A percentile compares a stretch with the other conserved stretches of the same genome.
Conservation (phyloP, 495 filamentous ascomycete genomes). For the Neurospora sp. region DNA sequence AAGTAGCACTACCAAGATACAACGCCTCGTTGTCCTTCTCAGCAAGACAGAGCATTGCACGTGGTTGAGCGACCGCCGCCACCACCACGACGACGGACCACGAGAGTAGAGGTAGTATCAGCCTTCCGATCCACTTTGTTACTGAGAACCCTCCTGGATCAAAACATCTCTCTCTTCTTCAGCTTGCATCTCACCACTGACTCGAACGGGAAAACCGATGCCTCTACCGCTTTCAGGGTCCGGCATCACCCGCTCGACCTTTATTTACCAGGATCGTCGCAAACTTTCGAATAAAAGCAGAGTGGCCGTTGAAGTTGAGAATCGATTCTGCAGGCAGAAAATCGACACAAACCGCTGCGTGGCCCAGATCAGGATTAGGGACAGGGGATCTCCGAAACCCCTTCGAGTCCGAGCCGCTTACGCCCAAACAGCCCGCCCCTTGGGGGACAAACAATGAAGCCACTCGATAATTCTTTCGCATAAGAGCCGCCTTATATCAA, state of each 20-base stretch:
- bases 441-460: background rate
- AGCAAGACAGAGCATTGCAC: background rate
- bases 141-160: background rate
- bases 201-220: background rate
- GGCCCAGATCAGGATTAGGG: background rate
- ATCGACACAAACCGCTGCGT: background rate
- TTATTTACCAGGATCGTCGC: background rate
- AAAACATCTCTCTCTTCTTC: background rate
- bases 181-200: background rate
- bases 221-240: background rate
- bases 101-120: background rate
- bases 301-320: background rate
- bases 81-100: background rate
- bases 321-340: background rate
- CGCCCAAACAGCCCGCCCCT: background rate
- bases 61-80: background rate
- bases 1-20: background rate
- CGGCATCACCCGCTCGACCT: background rate
- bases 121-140: background rate
- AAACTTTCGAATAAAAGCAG: background rate
- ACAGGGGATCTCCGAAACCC: background rate
- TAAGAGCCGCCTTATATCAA: background rate
- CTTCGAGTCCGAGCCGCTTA: background rate
- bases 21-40: background rate
- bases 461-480: background rate